Conservation (phyloP, 2,329 filamentous ascomycete species). For the Paraphoma sp. region DNA sequence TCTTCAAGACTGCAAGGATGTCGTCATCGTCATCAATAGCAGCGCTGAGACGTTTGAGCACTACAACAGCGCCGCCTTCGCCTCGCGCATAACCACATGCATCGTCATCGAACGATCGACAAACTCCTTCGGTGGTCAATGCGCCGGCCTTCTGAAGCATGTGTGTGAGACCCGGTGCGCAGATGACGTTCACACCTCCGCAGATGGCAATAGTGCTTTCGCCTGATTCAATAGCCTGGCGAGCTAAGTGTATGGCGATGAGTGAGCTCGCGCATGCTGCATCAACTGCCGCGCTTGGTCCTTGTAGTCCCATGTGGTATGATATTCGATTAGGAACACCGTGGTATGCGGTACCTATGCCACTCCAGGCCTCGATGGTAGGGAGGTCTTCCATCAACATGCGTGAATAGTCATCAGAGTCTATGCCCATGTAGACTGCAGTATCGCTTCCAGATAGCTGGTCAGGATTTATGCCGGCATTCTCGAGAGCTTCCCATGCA, state of each 20-base stretch:
- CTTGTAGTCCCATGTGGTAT: slow-evolving; percentile 30
- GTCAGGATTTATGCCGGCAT: slow-evolving; percentile 26
- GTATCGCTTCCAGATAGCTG: slow-evolving; percentile 27
- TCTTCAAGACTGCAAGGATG: slow-evolving; percentile 40
- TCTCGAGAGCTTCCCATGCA: slow-evolving; percentile 37
- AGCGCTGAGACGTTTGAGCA: slow-evolving; percentile 50
- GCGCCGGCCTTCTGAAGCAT: slow-evolving; percentile 51
- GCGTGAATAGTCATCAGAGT: slow-evolving; percentile 26
- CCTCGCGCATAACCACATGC: slow-evolving; percentile 71
- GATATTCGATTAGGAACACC: slow-evolving; percentile 28
- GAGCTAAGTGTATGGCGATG: slow-evolving; percentile 27
- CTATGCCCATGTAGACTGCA: slow-evolving; percentile 31
- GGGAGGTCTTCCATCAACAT: slow-evolving; percentile 20
- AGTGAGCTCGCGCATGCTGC: slow-evolving; percentile 35
- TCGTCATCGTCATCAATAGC: slow-evolving; percentile 49
- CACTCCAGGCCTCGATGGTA: slow-evolving; percentile 21
- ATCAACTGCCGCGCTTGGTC: slow-evolving; percentile 32
- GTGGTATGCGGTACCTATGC: slow-evolving; percentile 23
- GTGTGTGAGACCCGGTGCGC: slow-evolving; percentile 53
- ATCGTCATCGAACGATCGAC: slow-evolving; percentile 54
- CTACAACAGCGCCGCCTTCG: slow-evolving; percentile 58
- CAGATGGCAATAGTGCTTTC: slow-evolving; percentile 42
- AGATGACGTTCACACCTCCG: slow-evolving; percentile 45
- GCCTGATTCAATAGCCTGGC: slow-evolving; percentile 31
- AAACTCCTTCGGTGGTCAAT: slow-evolving; percentile 51